These are phyloP conservation scores for Opeltia flavorubescens DNA, from an alignment of 495 filamentous ascomycete genomes.

Conservation along the genomic window DNA sequence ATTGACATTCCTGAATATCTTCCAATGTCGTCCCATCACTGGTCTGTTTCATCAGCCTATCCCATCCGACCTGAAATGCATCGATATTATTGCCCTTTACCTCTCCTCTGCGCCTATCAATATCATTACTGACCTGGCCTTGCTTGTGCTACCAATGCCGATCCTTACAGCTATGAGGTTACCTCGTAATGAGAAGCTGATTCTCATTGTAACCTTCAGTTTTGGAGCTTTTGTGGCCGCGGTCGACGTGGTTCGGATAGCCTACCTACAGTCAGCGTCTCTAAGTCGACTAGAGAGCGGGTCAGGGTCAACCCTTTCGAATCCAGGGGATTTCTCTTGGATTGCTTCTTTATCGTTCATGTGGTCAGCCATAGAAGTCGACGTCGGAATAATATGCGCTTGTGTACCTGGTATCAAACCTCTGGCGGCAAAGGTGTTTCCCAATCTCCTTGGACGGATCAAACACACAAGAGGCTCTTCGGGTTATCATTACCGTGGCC, in stretches of 20 bases:
- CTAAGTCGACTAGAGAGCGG: conserved; percentile 18
- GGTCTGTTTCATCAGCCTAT: conserved; percentile 43
- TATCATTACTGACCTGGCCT: conserved; percentile 69
- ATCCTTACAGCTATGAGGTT: conserved; percentile 75
- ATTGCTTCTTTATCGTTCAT: conserved; percentile 75
- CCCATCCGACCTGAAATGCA: conserved; percentile 38
- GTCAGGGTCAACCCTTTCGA: conserved; percentile 19
- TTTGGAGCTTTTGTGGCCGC: conserved; percentile 77
- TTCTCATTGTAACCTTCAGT: conserved; percentile 67
- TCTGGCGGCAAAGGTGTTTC: conserved; percentile 59
- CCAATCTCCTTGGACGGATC: conserved; percentile 48
- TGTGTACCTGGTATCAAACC: conserved; percentile 86
- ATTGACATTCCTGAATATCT: conserved; percentile 73
- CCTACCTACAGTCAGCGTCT: conserved; percentile 69
- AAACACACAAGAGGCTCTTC: conserved; percentile 17
- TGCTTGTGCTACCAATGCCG: conserved; percentile 74
- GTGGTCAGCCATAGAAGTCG: conserved; percentile 88
- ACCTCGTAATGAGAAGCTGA: conserved; percentile 69
- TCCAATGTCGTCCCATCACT: conserved; percentile 67
- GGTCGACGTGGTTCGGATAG: conserved; percentile 79
- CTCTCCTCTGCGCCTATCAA: conserved; percentile 75
- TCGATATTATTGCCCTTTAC: conserved; percentile 66
- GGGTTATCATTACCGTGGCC: conserved; percentile 10
- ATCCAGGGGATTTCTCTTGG: conserved; percentile 44
- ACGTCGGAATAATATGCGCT: conserved; percentile 63